These are phyloP conservation scores for Saturnispora besseyi DNA, from an alignment of 805 yeast genomes.

Conservation along the genomic window DNA sequence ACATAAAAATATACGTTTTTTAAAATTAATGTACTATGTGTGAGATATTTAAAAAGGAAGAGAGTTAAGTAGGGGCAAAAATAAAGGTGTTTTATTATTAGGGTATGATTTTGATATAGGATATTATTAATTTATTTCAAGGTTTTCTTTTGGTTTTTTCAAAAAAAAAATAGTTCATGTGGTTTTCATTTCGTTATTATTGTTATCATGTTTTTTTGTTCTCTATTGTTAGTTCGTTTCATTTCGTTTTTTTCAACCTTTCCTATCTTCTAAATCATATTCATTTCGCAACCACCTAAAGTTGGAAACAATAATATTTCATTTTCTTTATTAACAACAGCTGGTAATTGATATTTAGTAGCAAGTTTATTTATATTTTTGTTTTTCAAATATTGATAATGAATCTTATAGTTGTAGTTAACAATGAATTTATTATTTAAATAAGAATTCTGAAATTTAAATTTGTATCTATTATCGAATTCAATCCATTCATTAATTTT, in stretches of 20 bases:
- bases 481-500: neutral
- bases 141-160: neutral
- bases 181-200: neutral
- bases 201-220: neutral
- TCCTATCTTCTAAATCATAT: neutral
- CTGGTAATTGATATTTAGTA: constrained; percentile 2
- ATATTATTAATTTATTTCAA: neutral
- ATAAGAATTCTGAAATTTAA: neutral
- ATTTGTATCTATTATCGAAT: constrained; percentile 7
- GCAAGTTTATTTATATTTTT: constrained; percentile 4
- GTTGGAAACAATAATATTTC: constrained; percentile 4
- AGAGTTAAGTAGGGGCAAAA: no score
- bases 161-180: neutral
- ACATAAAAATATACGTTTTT: neutral
- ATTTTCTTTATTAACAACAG: neutral
- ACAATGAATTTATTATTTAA: neutral
- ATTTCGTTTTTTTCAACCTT: neutral
- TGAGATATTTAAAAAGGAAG: neutral
- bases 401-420: constrained; percentile 3
- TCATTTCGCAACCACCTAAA: neutral
- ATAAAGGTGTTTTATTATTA: no score
- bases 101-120: no score
- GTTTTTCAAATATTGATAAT: constrained; percentile 1
- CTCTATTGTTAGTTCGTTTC: neutral
- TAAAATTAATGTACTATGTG: neutral